phyloP scores from a whole-genome alignment of 164 flowering plant species.

The Buxus sempervirens region DNA sequence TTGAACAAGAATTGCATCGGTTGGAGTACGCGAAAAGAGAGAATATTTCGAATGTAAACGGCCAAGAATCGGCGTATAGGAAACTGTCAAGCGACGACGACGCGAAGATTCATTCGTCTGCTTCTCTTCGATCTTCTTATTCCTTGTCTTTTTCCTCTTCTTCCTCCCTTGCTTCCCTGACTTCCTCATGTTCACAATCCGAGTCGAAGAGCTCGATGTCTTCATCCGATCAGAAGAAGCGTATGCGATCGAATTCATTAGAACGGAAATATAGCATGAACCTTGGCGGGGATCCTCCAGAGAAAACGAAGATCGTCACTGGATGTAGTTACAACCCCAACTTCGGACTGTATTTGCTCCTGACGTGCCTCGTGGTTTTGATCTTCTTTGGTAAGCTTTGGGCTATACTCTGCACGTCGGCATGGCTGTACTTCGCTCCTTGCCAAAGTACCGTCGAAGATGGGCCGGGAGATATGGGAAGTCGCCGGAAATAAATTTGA shows the following conservation, averaged over 20 bases:
- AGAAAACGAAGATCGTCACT: neutral
- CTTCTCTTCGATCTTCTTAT: too few relatives aligned
- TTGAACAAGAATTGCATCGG: neutral
- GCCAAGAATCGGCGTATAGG: too few relatives aligned
- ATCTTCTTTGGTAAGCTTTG: neutral
- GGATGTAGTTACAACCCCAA: neutral
- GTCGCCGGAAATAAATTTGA: conserved; percentile 7
- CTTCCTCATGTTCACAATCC: neutral
- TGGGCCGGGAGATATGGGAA: neutral
- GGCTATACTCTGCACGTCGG: neutral
- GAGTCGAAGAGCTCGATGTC: neutral
- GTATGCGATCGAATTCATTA: neutral
- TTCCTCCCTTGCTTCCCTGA: neutral
- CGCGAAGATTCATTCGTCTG: neutral
- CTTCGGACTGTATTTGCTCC: neutral
- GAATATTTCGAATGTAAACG: neutral
- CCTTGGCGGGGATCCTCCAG: neutral
- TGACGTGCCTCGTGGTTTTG: neutral
- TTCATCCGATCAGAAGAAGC: neutral
- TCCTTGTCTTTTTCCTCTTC: neutral
- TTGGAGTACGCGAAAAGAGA: neutral
- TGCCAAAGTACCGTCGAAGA: neutral
- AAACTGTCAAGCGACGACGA: neutral
- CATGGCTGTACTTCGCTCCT: neutral
- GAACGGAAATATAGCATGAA: neutral